Conservation (phyloP, 371 early-diverging fungal species). For the Mycotypha africana region DNA sequence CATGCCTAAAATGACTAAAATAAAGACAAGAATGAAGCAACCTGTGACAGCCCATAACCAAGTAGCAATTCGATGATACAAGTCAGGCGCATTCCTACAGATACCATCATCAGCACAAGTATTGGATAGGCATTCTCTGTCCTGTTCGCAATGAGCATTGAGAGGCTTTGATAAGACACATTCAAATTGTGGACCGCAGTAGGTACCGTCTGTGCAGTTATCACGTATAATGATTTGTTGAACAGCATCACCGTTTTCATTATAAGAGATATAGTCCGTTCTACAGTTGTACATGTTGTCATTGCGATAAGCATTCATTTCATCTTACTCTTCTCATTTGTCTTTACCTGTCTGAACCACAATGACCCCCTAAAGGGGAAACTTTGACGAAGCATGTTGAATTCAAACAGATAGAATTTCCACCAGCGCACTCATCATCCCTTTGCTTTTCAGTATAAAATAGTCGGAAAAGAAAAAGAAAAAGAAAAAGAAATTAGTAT, state of each 20-base stretch:
- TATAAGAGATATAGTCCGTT: slow-evolving; percentile 26
- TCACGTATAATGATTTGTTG: slow-evolving; percentile 25
- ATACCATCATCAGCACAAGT: slow-evolving; percentile 13
- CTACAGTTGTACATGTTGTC: slow-evolving; percentile 11
- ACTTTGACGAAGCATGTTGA: slow-evolving; percentile 18
- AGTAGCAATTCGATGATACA: slow-evolving; percentile 13
- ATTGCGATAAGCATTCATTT: background rate
- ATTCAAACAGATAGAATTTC: slow-evolving; percentile 19
- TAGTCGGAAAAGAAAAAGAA: no score
- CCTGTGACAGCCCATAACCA: slow-evolving; percentile 21
- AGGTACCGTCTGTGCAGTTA: slow-evolving; percentile 21
- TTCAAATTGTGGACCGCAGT: slow-evolving; percentile 4
- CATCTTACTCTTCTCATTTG: background rate
- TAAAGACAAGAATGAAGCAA: slow-evolving; percentile 15
- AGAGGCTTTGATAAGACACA: slow-evolving; percentile 7
- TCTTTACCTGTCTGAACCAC: slow-evolving; percentile 19
- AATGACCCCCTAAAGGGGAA: slow-evolving; percentile 18
- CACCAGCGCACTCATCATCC: slow-evolving; percentile 22
- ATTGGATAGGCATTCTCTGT: slow-evolving; percentile 14
- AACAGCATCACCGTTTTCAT: slow-evolving; percentile 11
- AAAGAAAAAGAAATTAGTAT: no score
- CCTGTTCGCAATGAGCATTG: slow-evolving; percentile 15
- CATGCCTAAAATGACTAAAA: slow-evolving; percentile 10
- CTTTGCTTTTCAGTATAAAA: slow-evolving; percentile 11
- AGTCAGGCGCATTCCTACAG: slow-evolving; percentile 9